phyloP scores from a whole-genome alignment of 192 early-diverging fungal species.

The Lobosporangium transversale region DNA sequence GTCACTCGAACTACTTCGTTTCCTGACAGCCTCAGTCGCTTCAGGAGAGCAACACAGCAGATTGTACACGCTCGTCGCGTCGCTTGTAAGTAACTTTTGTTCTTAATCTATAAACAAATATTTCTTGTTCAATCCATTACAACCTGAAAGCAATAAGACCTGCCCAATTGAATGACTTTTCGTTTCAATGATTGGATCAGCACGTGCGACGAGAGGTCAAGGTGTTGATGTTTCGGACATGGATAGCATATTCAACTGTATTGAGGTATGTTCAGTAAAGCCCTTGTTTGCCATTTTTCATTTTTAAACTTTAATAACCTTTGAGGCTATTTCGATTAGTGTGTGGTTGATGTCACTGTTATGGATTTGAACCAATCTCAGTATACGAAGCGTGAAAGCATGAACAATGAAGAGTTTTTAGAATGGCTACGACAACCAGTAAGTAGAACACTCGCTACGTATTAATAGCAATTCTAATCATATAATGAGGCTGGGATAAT shows the following conservation, averaged over 20 bases:
- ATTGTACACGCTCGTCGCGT: conserved; percentile 5
- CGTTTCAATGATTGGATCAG: too few species aligned
- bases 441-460: conserved; percentile 4
- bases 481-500: too few species aligned
- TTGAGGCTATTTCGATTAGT: too few species aligned
- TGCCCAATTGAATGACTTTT: not conserved
- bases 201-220: conserved; percentile 26
- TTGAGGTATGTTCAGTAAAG: conserved; percentile 19
- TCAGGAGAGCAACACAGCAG: conserved; percentile 1
- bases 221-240: conserved; percentile 45
- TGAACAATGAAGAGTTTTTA: conserved; percentile 39
- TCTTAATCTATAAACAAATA: not conserved
- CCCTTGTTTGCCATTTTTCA: too few species aligned
- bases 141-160: not conserved
- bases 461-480: too few species aligned
- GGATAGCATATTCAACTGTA: conserved; percentile 44
- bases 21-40: conserved; percentile 4
- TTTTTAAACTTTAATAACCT: too few species aligned
- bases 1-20: not conserved
- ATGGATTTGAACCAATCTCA: conserved; percentile 30
- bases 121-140: not conserved
- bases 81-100: conserved; percentile 8
- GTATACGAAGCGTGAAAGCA: conserved; percentile 12
- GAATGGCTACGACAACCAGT: conserved; percentile 36
- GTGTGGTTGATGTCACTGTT: conserved; percentile 31